Conservation (phyloP, 768 basidiomycete species). For the Goffeauzyma gilvescens region DNA sequence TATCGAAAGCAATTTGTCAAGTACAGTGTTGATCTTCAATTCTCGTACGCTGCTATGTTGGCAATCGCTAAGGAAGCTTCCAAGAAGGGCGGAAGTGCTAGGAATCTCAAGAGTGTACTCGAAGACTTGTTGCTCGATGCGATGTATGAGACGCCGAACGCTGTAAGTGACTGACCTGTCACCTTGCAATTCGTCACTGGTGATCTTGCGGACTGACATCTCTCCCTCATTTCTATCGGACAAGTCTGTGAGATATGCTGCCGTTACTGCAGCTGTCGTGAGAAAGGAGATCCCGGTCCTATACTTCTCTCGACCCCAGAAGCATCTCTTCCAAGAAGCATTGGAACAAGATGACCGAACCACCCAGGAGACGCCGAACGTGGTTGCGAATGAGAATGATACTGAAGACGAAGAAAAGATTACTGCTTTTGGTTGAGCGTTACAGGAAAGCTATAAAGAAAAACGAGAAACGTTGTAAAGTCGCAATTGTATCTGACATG, state of each 20-base stretch:
- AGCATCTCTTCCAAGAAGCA: conserved; percentile 18
- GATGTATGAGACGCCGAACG: conserved; percentile 47
- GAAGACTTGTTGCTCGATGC: conserved; percentile 65
- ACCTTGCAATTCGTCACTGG: background rate
- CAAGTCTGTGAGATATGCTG: conserved; percentile 61
- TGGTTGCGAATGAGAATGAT: no score
- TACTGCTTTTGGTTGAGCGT: no score
- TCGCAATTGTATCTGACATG: no score
- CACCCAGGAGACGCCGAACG: no score
- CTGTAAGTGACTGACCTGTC: conserved; percentile 14
- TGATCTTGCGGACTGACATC: background rate
- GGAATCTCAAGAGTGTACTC: conserved; percentile 78
- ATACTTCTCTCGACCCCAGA: conserved; percentile 45
- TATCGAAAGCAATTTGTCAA: conserved; percentile 67
- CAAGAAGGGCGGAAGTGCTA: conserved; percentile 70
- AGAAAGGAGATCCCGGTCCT: conserved; percentile 44
- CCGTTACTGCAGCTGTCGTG: conserved; percentile 55
- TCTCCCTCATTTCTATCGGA: background rate
- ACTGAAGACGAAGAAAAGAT: no score
- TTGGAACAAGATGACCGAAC: conserved; percentile 24
- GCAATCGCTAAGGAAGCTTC: conserved; percentile 63
- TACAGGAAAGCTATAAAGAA: no score
- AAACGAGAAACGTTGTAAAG: no score
- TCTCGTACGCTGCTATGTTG: conserved; percentile 60
- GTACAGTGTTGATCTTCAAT: conserved; percentile 67